A percentile compares a stretch with the other conserved stretches of the same genome.
phyloP scores from a whole-genome alignment of 192 early-diverging fungal genomes.

The Backusella sp. region DNA sequence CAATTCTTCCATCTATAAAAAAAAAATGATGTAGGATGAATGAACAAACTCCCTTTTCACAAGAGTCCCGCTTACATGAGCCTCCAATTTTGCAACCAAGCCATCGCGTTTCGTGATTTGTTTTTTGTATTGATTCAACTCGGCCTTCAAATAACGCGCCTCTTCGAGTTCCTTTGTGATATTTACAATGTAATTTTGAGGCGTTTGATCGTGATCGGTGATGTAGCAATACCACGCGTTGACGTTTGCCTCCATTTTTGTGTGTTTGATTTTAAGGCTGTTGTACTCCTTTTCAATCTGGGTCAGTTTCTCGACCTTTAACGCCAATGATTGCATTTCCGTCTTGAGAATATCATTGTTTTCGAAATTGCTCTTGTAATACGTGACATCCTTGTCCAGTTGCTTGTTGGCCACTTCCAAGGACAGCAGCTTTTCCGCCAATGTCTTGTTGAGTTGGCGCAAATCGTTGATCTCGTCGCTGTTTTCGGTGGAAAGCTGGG shows the following conservation, averaged over 20 bases:
- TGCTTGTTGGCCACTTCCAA: not conserved
- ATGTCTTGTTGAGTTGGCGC: not conserved
- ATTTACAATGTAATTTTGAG: constrained; percentile 6
- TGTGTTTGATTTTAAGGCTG: not conserved
- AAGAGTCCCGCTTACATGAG: not conserved
- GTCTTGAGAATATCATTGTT: not conserved
- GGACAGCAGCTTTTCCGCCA: not conserved
- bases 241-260: not conserved
- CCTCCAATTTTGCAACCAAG: not conserved
- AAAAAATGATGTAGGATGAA: not conserved
- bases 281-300: not conserved
- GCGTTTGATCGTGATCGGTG: not conserved
- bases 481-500: not conserved
- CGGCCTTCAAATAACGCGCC: not conserved
- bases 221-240: not conserved
- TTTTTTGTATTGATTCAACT: not conserved
- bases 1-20: not conserved
- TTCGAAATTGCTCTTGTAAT: not conserved
- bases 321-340: not conserved
- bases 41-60: not conserved
- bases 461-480: not conserved
- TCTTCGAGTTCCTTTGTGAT: not conserved
- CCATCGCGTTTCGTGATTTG: not conserved
- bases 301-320: not conserved
- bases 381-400: not conserved